phyloP scores from a whole-genome alignment of 2,329 filamentous ascomycete genomes.

The Scedosporium aurantiacum region DNA sequence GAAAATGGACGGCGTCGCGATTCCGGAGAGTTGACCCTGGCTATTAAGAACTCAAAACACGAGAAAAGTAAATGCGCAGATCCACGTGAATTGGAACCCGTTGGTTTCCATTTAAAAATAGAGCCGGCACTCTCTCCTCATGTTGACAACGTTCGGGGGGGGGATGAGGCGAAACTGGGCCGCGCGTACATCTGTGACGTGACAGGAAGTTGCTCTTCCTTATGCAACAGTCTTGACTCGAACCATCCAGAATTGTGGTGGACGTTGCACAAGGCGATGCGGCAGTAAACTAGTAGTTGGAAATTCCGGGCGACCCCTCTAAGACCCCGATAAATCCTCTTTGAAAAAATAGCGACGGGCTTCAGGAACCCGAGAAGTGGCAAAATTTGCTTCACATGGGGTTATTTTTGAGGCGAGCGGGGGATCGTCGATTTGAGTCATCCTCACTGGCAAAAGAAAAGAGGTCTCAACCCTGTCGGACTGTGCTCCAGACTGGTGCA shows the following conservation, averaged over 20 bases:
- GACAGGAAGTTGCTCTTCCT: neutral
- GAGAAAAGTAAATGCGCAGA: neutral
- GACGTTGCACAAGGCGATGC: neutral
- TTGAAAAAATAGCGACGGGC: no score
- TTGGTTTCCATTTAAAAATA: neutral
- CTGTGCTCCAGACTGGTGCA: neutral
- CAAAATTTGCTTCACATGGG: no score
- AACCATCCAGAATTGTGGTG: neutral
- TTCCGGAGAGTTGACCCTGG: neutral
- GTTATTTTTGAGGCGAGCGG: no score
- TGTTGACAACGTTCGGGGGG: neutral
- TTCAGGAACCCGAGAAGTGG: no score
- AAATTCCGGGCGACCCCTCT: no score
- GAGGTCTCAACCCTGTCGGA: neutral
- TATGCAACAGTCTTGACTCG: neutral
- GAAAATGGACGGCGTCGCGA: no score
- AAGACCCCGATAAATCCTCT: no score
- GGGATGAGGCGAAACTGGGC: neutral
- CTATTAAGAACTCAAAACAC: neutral
- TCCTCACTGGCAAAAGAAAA: neutral
- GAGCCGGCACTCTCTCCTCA: neutral
- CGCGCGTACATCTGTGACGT: constrained; percentile 1
- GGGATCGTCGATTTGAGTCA: neutral
- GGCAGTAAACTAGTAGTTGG: neutral
- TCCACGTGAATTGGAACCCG: neutral